A percentile compares a stretch with the other conserved stretches of the same genome.
Evolutionary conservation across 2,329 filamentous ascomycete species (phyloP).

Genomic region (Aspergillus fumigatiaffinis): DNA sequence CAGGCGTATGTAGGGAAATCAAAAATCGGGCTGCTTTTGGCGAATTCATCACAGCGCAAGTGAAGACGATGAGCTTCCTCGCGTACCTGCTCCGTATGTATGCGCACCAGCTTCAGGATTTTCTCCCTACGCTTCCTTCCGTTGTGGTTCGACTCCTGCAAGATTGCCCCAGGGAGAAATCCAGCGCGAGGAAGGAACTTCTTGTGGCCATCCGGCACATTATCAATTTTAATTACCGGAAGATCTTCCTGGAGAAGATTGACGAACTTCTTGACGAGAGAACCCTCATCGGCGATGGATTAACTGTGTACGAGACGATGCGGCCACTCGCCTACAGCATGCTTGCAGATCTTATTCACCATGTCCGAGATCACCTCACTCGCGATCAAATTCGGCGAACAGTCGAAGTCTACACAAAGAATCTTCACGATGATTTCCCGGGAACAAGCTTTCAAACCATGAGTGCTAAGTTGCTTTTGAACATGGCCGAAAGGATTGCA

Average conservation of each 20-base stretch:
- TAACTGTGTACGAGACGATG: slow-evolving; percentile 97
- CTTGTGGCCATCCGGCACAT: slow-evolving; percentile 96
- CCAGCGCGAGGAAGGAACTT: slow-evolving; percentile 86
- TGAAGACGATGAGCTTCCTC: slow-evolving; percentile 98
- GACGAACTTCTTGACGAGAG: slow-evolving; percentile 91
- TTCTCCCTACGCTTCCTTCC: slow-evolving; percentile 76
- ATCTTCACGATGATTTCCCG: slow-evolving; percentile 90
- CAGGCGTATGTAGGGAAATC: slow-evolving; percentile 87
- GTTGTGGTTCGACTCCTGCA: slow-evolving; percentile 88
- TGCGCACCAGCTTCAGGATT: slow-evolving; percentile 80
- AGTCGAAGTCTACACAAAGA: slow-evolving; percentile 94
- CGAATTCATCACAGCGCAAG: slow-evolving; percentile 95
- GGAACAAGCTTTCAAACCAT: slow-evolving; percentile 99
- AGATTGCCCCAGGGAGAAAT: slow-evolving; percentile 93
- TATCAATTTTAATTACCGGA: slow-evolving; percentile 97
- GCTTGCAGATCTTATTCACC: slow-evolving; percentile 96
- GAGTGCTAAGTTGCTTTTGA: slow-evolving; percentile 93
- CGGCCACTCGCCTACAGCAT: slow-evolving; percentile 94
- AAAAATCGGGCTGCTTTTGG: slow-evolving; percentile 92
- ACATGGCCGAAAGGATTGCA: slow-evolving; percentile 97
- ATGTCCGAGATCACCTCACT: slow-evolving; percentile 83
- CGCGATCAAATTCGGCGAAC: slow-evolving; percentile 92
- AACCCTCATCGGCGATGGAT: slow-evolving; percentile 88
- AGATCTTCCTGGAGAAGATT: slow-evolving; percentile 91
- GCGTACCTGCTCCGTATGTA: slow-evolving; percentile 90